A percentile compares a stretch with the other conserved stretches of the same genome.
Conservation (phyloP, 805 yeast genomes). For the Lipomyces japonicus region DNA sequence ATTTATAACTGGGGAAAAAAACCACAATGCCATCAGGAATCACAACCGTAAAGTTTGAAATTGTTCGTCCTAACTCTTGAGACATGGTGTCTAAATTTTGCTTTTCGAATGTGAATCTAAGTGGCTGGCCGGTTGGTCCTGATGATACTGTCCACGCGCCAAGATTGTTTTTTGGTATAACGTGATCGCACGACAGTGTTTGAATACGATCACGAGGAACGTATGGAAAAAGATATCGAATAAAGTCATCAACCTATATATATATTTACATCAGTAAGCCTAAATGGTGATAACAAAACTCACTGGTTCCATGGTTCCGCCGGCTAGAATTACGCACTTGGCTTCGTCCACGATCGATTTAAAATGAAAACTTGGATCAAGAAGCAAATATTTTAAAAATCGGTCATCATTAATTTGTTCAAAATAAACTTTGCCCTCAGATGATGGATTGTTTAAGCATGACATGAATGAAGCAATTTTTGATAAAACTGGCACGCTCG, state of each 20-base stretch:
- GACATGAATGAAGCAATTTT: constrained; percentile 61
- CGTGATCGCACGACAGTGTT: constrained; percentile 73
- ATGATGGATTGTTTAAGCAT: constrained; percentile 65
- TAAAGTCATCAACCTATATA: constrained; percentile 55
- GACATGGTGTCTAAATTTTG: constrained; percentile 46
- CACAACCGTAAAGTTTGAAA: constrained; percentile 43
- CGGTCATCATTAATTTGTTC: constrained; percentile 40
- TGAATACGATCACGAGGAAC: constrained; percentile 43
- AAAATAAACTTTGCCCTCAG: constrained; percentile 76
- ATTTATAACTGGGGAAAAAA: constrained; percentile 82
- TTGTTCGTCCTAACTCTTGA: constrained; percentile 46
- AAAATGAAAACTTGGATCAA: constrained; percentile 75
- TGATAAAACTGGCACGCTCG: constrained; percentile 55
- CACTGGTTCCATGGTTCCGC: constrained; percentile 91
- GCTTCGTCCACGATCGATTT: constrained; percentile 60
- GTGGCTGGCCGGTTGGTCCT: constrained; percentile 33
- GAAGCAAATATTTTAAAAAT: constrained; percentile 60
- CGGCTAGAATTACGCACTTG: constrained; percentile 73
- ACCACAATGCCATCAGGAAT: constrained; percentile 76
- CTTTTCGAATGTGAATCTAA: constrained; percentile 68
- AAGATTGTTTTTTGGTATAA: constrained; percentile 68
- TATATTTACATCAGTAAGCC: background rate
- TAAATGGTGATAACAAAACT: background rate
- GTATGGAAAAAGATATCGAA: constrained; percentile 62
- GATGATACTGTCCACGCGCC: constrained; percentile 52